These are phyloP conservation scores for Pythium periplocum DNA, from an alignment of 352 stramenopile genomes.

Conservation along the genomic window DNA sequence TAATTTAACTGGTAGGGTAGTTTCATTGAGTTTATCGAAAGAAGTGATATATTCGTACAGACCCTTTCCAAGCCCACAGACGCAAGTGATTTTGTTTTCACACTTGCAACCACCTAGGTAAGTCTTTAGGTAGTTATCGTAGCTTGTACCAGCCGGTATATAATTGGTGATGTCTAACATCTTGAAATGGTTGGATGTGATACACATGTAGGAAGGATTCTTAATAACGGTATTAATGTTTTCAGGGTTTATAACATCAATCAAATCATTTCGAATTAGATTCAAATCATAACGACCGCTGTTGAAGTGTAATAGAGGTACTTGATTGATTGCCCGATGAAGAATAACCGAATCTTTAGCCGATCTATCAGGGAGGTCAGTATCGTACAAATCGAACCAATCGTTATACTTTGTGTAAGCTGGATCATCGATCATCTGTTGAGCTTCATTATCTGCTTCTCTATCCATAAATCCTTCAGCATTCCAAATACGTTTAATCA, in stretches of 20 bases:
- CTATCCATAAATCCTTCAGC: no score
- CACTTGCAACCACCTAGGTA: conserved; percentile 25
- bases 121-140: conserved; percentile 15
- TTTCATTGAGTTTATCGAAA: conserved; percentile 19
- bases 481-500: not conserved
- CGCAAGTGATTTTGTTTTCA: conserved; percentile 21
- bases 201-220: conserved; percentile 22
- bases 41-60: conserved; percentile 23
- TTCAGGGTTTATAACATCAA: conserved; percentile 3
- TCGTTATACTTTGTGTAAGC: no score
- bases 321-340: not conserved
- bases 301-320: conserved; percentile 6
- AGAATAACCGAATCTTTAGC: not conserved
- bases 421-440: no score
- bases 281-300: conserved; percentile 13
- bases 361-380: no score
- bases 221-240: conserved; percentile 8
- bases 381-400: no score
- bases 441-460: no score
- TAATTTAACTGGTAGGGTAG: conserved; percentile 12
- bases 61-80: conserved; percentile 17
- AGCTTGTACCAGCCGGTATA: conserved; percentile 21
- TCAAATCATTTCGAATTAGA: conserved; percentile 19
- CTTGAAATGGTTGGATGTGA: conserved; percentile 15
- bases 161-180: conserved; percentile 26